Conservation (phyloP, 2,329 filamentous ascomycete genomes). For the Celoporthe dispersa region DNA sequence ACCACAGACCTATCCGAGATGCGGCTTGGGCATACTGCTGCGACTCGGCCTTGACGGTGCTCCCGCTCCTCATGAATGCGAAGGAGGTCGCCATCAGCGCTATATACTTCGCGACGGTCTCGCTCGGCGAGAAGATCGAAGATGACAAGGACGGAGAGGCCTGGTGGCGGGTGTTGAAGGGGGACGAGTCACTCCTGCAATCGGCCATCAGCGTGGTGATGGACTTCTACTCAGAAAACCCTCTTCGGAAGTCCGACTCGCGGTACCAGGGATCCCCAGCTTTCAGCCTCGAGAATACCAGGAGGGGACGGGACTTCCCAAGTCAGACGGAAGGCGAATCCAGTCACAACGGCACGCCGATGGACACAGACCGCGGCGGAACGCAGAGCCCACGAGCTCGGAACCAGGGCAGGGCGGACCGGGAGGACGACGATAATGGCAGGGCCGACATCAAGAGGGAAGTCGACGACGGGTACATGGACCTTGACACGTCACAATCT, state of each 20-base stretch:
- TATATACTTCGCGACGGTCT: constrained; percentile 83
- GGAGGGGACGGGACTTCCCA: constrained; percentile 48
- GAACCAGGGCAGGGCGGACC: constrained; percentile 42
- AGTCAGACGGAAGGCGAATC: constrained; percentile 51
- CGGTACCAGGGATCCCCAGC: constrained; percentile 55
- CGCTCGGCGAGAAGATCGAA: constrained; percentile 75
- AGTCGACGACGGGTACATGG: constrained; percentile 17
- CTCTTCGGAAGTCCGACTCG: constrained; percentile 60
- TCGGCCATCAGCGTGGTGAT: constrained; percentile 78
- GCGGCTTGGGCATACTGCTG: constrained; percentile 93
- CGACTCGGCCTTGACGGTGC: constrained; percentile 81
- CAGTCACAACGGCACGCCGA: constrained; percentile 54
- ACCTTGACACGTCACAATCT: constrained; percentile 21
- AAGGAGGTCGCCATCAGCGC: constrained; percentile 83
- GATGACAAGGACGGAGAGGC: constrained; percentile 71
- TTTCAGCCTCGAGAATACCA: constrained; percentile 61
- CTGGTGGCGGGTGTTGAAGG: constrained; percentile 85
- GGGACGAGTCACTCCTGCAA: constrained; percentile 70
- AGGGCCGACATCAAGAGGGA: constrained; percentile 32
- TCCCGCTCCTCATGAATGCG: constrained; percentile 81
- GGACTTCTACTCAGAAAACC: constrained; percentile 69
- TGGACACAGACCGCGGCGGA: constrained; percentile 50
- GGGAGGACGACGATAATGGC: constrained; percentile 42
- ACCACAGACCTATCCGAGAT: constrained; percentile 82
- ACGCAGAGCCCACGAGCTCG: constrained; percentile 53